A percentile compares a stretch with the other conserved stretches of the same genome.
Conservation (phyloP, 805 yeast species). For the Millerozyma acaciae region DNA sequence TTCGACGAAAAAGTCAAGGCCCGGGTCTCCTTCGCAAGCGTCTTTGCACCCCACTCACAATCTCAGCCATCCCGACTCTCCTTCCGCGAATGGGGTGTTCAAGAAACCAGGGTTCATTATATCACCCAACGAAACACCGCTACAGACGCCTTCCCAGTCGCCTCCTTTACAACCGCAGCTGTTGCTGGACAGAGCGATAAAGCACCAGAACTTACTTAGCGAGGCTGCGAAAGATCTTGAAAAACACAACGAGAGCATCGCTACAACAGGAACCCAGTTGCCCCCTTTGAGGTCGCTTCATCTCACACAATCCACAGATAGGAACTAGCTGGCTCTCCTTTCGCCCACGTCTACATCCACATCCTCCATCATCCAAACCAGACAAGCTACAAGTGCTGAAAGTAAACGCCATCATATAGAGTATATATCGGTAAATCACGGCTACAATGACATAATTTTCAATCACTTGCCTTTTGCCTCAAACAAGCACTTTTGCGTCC, state of each 20-base stretch:
- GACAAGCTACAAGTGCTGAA: too few species aligned
- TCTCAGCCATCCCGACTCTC: slow-evolving; percentile 4
- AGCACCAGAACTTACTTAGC: slow-evolving; percentile 19
- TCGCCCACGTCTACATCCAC: too few species aligned
- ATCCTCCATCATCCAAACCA: too few species aligned
- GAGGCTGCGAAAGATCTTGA: slow-evolving; percentile 24
- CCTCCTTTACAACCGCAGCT: slow-evolving; percentile 38
- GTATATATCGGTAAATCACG: too few species aligned
- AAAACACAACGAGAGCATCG: slow-evolving; percentile 27
- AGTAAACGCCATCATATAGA: too few species aligned
- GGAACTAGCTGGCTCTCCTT: too few species aligned
- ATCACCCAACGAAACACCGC: slow-evolving; percentile 46
- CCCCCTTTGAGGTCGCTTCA: slow-evolving; percentile 42
- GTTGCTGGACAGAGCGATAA: slow-evolving; percentile 8
- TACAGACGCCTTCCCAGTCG: slow-evolving; percentile 47
- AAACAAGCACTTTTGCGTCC: too few species aligned
- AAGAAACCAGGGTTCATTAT: slow-evolving; percentile 22
- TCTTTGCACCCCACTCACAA: slow-evolving; percentile 2
- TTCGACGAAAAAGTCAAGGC: slow-evolving; percentile 40
- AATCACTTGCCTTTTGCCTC: too few species aligned
- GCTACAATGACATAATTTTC: too few species aligned
- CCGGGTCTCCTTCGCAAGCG: slow-evolving; percentile 39
- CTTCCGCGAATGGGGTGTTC: slow-evolving; percentile 2
- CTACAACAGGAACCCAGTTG: slow-evolving; percentile 36
- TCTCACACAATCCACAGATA: too few species aligned